Conservation (phyloP, 106 monocot species). For the Allium fistulosum region DNA sequence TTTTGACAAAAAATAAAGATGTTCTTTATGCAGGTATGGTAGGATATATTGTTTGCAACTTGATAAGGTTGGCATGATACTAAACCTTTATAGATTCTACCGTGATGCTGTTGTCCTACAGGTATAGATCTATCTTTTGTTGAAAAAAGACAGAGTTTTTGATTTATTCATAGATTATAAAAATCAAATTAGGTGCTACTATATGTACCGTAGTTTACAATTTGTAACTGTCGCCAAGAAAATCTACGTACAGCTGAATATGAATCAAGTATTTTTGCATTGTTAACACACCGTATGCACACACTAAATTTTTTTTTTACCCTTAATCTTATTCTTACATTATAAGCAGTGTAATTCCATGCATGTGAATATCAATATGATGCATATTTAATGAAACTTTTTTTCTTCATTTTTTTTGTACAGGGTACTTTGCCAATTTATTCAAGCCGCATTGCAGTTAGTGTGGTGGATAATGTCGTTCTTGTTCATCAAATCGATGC, state of each 20-base stretch:
- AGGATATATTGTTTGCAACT: conserved; percentile 92
- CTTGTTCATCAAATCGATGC: conserved; percentile 96
- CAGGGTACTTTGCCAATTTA: conserved; percentile 83
- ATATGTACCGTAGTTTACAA: background rate
- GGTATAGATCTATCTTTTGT: conserved; percentile 30
- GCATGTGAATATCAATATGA: background rate
- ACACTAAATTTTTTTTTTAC: too few species aligned
- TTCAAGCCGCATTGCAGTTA: conserved; percentile 74
- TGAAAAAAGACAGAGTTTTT: background rate
- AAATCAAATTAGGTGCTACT: background rate
- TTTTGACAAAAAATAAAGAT: background rate
- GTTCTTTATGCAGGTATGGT: conserved; percentile 62
- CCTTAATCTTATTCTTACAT: background rate
- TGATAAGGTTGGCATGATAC: conserved; percentile 64
- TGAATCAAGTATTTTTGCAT: too few species aligned
- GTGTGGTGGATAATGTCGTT: conserved; percentile 86
- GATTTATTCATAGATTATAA: background rate
- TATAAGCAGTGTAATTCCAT: background rate
- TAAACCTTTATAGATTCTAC: conserved; percentile 85
- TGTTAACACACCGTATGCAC: too few species aligned
- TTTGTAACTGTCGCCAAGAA: too few species aligned
- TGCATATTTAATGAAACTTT: background rate
- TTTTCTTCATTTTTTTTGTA: conserved; percentile 11
- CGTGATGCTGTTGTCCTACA: conserved; percentile 96
- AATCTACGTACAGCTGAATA: too few species aligned